Conservation (phyloP, 148 eudicot genomes). For the Persicaria maculosa region DNA sequence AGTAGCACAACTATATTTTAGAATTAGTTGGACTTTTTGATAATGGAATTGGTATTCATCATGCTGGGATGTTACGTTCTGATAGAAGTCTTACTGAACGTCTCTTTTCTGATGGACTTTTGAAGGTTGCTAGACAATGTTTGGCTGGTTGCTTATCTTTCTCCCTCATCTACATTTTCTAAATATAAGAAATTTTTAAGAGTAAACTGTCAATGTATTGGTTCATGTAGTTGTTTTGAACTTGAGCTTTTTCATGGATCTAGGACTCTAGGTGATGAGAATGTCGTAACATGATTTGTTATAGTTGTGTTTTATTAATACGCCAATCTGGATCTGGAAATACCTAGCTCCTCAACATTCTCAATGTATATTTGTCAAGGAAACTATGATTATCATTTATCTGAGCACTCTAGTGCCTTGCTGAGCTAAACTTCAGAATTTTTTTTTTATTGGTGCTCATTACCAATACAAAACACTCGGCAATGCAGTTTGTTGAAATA, state of each 20-base stretch:
- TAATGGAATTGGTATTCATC: conserved; percentile 86
- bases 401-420: neutral
- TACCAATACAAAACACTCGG: no score
- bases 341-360: no score
- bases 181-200: neutral
- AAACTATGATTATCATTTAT: no score
- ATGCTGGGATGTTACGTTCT: conserved; percentile 98
- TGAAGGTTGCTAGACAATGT: conserved; percentile 28
- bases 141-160: neutral
- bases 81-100: conserved; percentile 94
- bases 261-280: no score
- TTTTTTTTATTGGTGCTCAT: neutral
- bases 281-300: no score
- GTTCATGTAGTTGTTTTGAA: neutral
- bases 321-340: no score
- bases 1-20: no score
- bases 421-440: neutral
- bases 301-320: no score
- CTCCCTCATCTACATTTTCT: neutral
- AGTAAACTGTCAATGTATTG: neutral
- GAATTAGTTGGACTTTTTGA: conserved; percentile 87
- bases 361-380: no score
- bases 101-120: conserved; percentile 82
- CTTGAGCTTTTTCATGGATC: no score
- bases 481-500: no score